These are phyloP conservation scores for Citrus trifoliata DNA, from an alignment of 345 rosid species.

Conservation along the genomic window DNA sequence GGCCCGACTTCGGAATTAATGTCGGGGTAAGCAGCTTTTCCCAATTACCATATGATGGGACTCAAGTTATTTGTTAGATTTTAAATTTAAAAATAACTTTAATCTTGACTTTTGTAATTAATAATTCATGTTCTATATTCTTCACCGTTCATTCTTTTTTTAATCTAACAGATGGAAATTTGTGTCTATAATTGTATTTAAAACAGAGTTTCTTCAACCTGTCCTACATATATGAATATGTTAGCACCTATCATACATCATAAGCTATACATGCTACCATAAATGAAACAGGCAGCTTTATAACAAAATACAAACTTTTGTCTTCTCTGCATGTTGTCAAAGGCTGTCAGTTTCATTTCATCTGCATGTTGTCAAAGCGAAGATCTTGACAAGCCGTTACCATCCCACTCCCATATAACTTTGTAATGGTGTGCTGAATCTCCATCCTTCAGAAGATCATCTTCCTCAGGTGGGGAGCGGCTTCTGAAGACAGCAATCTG, in stretches of 20 bases:
- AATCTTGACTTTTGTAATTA: too few relatives aligned
- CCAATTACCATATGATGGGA: too few relatives aligned
- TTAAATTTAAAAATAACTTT: too few relatives aligned
- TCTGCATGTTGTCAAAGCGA: background rate
- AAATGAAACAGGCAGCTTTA: background rate
- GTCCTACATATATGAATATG: background rate
- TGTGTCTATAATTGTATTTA: too few relatives aligned
- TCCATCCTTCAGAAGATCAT: constrained; percentile 1
- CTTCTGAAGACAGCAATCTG: constrained; percentile 80
- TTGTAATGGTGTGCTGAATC: constrained; percentile 32
- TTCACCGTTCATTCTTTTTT: too few relatives aligned
- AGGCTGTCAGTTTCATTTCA: background rate
- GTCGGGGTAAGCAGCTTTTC: too few relatives aligned
- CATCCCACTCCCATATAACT: constrained; percentile 82
- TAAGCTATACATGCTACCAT: background rate
- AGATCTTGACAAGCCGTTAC: constrained; percentile 4
- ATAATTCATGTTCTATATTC: too few relatives aligned
- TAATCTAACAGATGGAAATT: too few relatives aligned
- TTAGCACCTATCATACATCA: background rate
- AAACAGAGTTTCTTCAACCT: too few relatives aligned
- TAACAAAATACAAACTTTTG: background rate
- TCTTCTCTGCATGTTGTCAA: background rate
- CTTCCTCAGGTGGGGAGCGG: constrained; percentile 9
- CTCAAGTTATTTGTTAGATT: too few relatives aligned
- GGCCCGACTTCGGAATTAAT: too few relatives aligned